Conservation (phyloP, 768 basidiomycete genomes). For the Lactarius quietus region DNA sequence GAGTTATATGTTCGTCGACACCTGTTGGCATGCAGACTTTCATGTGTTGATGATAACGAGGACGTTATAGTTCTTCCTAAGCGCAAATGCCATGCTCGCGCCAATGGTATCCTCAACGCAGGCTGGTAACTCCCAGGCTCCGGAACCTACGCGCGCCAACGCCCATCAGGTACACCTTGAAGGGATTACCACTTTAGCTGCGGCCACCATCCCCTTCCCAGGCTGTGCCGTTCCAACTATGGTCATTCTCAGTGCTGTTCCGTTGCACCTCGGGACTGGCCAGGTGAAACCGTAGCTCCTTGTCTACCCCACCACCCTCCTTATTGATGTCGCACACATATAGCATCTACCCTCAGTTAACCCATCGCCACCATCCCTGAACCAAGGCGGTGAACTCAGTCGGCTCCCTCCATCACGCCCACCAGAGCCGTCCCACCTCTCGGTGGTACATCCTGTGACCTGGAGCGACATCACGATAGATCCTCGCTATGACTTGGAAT, state of each 20-base stretch:
- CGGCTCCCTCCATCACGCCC: not conserved
- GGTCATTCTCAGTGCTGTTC: not conserved
- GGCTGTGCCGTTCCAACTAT: not conserved
- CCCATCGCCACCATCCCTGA: not conserved
- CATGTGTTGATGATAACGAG: not conserved
- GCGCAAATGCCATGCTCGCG: not conserved
- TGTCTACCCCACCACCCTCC: not conserved
- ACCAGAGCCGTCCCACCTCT: not conserved
- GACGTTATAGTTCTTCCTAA: not conserved
- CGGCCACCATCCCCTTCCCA: not conserved
- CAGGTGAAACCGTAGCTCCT: not conserved
- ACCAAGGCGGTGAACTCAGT: not conserved
- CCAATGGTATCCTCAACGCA: not conserved
- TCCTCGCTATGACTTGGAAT: not conserved
- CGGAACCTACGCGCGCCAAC: not conserved
- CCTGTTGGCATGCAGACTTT: not conserved
- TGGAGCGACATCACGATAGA: not conserved
- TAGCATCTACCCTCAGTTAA: not conserved
- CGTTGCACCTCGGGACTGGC: not conserved
- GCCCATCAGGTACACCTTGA: not conserved
- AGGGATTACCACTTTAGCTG: not conserved
- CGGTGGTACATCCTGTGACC: not conserved
- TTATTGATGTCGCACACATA: not conserved
- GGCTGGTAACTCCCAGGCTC: not conserved
- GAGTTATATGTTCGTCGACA: not conserved